Base-by-base conservation (phyloP, 306 rosid species). In the Rosa multiflora region DNA sequence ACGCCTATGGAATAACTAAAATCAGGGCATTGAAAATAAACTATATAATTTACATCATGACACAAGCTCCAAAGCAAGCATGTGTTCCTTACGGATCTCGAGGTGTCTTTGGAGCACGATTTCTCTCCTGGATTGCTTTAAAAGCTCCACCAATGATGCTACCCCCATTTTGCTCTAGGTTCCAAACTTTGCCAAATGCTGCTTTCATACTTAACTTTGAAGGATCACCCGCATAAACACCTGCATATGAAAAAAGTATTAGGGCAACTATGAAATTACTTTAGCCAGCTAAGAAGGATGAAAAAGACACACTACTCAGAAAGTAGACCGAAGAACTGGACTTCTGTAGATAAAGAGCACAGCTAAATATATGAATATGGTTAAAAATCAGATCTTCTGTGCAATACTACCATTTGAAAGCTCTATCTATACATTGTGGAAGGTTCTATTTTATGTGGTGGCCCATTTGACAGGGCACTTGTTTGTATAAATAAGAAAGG, bases 191-290 rank as follows among this genome's bases (percentile, higher is more conserved):
- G 29, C 99, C 96, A 74, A 95, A 95, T 75, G 99, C 99, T 69
- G 99, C 99, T 83, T 93, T 93, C 99, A 95, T 93, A 73, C 99
- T 95, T 73, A 95, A 84, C 74, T 95, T 93, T 77, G 99, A 89
- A 93, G 99, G 98, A 85, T 95, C 97, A 8, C 98, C 98, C 1
- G 99, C 98, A 86, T 95, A 95, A 77, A 95, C 99, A 75, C 99
- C 99, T 95, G 83, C 48, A 72, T 6, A 83, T 48, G 78, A 78
- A 79, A 79, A 64, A 78, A 79, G 10, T 55, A 51, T 58, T 73
- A 75, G 75, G 74, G 75, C 44, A 76, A 58, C 15, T 21, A 77
- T 66, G 79, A 55, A 77, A 47, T 63, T 56, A 47, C 40, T 32
- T 11, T 62, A 62, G 40, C 18, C 67, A 4, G 67, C 20, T 6